Evolutionary conservation across 2,329 filamentous ascomycete genomes (phyloP).

Genomic region (Gnomoniopsis smithogilvyi): DNA sequence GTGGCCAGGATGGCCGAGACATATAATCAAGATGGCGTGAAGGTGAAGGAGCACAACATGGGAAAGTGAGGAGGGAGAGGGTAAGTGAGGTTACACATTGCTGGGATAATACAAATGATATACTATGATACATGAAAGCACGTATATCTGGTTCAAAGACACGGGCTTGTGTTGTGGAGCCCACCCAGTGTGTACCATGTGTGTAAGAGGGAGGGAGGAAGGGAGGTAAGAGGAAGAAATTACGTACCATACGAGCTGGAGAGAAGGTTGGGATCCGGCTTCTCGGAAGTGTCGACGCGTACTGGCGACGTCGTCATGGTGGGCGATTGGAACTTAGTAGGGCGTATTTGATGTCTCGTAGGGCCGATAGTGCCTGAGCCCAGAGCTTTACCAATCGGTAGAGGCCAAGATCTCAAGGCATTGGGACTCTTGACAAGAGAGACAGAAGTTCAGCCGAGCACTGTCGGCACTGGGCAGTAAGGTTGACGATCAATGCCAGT

Average conservation of each 20-base stretch:
- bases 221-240: neutral
- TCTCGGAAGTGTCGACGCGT: constrained; percentile 14
- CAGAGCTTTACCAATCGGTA: too few species aligned
- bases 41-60: neutral
- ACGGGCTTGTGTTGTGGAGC: constrained; percentile 3
- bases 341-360: too few species aligned
- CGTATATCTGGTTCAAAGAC: neutral
- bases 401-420: too few species aligned
- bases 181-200: neutral
- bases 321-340: neutral
- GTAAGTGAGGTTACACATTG: neutral
- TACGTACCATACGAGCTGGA: constrained; percentile 7
- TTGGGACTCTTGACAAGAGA: neutral
- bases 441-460: neutral
- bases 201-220: neutral
- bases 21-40: neutral
- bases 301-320: constrained; percentile 18
- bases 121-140: neutral
- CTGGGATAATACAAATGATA: constrained; percentile 1
- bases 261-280: constrained; percentile 7
- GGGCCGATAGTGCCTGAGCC: neutral
- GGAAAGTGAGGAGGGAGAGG: neutral
- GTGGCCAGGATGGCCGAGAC: neutral
- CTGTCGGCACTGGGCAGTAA: too few species aligned
- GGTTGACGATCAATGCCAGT: too few species aligned